phyloP scores from a whole-genome alignment of 768 basidiomycete species.

The Brasilioporus rufonigricans region DNA sequence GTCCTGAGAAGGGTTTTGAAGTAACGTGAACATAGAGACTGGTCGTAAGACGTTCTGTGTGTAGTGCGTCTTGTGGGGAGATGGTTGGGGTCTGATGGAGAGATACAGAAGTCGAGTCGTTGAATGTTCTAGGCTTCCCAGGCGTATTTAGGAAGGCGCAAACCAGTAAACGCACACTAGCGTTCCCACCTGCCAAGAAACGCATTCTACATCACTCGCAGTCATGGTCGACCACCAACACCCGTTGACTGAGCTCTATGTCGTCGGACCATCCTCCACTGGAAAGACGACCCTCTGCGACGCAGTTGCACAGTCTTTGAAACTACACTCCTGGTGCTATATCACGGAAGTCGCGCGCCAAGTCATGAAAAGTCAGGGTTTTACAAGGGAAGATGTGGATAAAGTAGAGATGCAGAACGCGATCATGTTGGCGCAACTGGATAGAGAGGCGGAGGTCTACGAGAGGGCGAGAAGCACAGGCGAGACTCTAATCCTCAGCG shows the following conservation, averaged over 20 bases:
- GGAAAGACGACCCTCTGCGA: slow-evolving; percentile 71
- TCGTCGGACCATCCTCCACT: slow-evolving; percentile 59
- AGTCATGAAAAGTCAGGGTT: slow-evolving; percentile 53
- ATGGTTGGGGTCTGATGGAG: neutral
- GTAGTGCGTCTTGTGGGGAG: neutral
- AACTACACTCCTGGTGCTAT: slow-evolving; percentile 37
- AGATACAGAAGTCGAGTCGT: slow-evolving; percentile 1
- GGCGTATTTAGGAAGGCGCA: slow-evolving; percentile 11
- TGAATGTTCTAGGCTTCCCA: neutral
- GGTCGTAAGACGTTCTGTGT: neutral
- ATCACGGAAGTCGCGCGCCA: slow-evolving; percentile 62
- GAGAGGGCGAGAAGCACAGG: slow-evolving; percentile 12
- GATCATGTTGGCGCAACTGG: slow-evolving; percentile 57
- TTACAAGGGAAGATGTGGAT: slow-evolving; percentile 48
- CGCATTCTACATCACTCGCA: slow-evolving; percentile 1
- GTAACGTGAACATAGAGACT: slow-evolving; percentile 32
- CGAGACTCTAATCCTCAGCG: slow-evolving; percentile 45
- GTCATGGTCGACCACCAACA: slow-evolving; percentile 15
- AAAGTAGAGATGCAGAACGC: slow-evolving; percentile 59
- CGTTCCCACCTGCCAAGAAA: slow-evolving; percentile 18
- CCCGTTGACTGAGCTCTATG: slow-evolving; percentile 33
- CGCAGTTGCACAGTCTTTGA: slow-evolving; percentile 44
- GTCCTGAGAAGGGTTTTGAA: slow-evolving; percentile 41
- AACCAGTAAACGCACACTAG: slow-evolving; percentile 4
- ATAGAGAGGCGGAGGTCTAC: slow-evolving; percentile 36